phyloP scores from a whole-genome alignment of 257 asterid genomes.

The Datura wrightii region DNA sequence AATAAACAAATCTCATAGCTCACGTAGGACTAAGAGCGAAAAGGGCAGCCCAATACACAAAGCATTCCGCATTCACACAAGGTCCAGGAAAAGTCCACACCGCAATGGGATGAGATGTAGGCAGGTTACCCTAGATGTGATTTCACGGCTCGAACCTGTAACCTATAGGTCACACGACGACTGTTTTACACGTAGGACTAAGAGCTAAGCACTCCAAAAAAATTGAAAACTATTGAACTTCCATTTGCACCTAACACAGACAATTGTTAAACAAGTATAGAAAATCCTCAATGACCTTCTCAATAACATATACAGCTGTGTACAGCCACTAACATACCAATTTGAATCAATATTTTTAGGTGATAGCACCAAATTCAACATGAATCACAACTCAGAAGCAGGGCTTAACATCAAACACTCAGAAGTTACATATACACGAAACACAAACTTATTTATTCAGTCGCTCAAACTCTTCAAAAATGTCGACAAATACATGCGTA shows the following conservation, averaged over 20 bases:
- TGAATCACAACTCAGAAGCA: not conserved
- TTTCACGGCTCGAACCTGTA: not conserved
- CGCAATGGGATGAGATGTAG: no score
- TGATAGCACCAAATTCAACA: not conserved
- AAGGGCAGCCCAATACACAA: no score
- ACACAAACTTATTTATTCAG: not conserved
- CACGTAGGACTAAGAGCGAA: no score
- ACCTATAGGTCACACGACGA: not conserved
- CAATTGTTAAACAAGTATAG: not conserved
- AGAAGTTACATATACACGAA: not conserved
- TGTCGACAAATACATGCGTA: rapidly evolving
- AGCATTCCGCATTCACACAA: no score
- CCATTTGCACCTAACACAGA: not conserved
- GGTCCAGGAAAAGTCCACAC: no score
- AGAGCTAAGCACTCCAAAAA: not conserved
- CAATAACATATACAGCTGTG: conserved; percentile 29
- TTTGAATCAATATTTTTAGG: not conserved
- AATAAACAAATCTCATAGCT: no score
- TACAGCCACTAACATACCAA: conserved; percentile 12
- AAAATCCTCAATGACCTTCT: conserved; percentile 33
- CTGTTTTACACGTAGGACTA: not conserved
- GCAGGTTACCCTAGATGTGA: no score
- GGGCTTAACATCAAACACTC: no score
- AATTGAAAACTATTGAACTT: not conserved
- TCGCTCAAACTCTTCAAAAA: not conserved